A percentile compares a stretch with the other conserved stretches of the same genome.
phyloP scores from a whole-genome alignment of 1,139 yeast genomes.

The Zhuliangozyma parablackwelliae region DNA sequence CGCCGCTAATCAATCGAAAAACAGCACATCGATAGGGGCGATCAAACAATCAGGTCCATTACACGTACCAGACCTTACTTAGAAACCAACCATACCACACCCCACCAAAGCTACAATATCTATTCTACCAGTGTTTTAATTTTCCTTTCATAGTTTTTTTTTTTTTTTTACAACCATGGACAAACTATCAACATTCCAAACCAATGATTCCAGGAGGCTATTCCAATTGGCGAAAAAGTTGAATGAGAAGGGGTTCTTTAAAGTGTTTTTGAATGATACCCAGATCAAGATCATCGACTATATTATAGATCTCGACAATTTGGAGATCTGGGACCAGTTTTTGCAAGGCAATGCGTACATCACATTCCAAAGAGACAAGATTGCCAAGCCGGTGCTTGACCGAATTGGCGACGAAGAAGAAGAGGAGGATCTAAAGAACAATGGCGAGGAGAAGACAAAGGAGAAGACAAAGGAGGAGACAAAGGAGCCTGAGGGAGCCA shows the following conservation, averaged over 20 bases:
- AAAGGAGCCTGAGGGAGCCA: background rate
- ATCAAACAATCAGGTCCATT: no score
- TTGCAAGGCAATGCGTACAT: slow-evolving; percentile 49
- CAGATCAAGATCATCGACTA: slow-evolving; percentile 53
- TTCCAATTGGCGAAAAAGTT: slow-evolving; percentile 47
- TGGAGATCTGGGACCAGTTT: slow-evolving; percentile 48
- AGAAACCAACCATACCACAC: no score
- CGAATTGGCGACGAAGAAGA: slow-evolving; percentile 2
- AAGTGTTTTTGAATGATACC: slow-evolving; percentile 56
- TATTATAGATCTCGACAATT: slow-evolving; percentile 28
- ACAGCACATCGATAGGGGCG: no score
- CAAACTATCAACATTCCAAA: slow-evolving; percentile 39
- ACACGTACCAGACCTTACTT: no score
- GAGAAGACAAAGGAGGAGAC: slow-evolving; percentile 5
- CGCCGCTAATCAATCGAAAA: no score
- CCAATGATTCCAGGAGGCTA: slow-evolving; percentile 36
- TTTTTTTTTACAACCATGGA: slow-evolving; percentile 23
- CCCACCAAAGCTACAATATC: no score
- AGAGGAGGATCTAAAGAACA: slow-evolving; percentile 4
- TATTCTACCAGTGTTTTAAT: no score
- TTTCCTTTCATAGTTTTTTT: background rate
- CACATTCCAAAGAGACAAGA: slow-evolving; percentile 9
- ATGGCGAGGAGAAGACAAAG: slow-evolving; percentile 1
- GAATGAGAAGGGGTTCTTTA: slow-evolving; percentile 47
- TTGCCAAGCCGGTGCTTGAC: slow-evolving; percentile 4